Base-by-base conservation (phyloP, 2,329 filamentous ascomycete species). In the Colletotrichum tofieldiae region DNA sequence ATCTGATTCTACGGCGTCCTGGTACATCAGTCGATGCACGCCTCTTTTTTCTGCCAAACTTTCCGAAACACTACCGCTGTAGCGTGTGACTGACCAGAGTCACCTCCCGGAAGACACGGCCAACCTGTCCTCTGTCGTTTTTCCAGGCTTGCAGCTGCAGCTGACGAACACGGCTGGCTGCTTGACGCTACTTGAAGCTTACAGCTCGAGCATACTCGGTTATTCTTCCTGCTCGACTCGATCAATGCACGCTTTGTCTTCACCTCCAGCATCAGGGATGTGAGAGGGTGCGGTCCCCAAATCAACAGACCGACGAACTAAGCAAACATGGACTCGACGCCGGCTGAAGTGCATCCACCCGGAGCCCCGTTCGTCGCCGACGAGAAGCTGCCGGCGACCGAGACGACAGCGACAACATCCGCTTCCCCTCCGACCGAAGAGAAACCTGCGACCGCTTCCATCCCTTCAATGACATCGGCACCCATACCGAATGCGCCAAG, bases 381-480 rank as follows among this genome's bases (percentile, higher is more conserved):
- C 16, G 58, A 72, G 39, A 43, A 56, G 56, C 59, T 41, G 14
- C 47, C 65, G 20, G 18, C 54, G 12, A 37, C 65, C 41, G 47
- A 70, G 39, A 70, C 45, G 41, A 37, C n/a, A 14, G n/a, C 62
- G n/a, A 43, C 45, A 37, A 39, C 58, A 52, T 11, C 58, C 20
- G 37, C n/a, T 32, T 29, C 45, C n/a, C 51, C 51, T 68, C 16
- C 65, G 35, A 35, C 35, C 37, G 16, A 39, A 49, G 65, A 76
- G 77, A 59, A 77, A 79, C 79, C 68, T 71, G 56, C 78, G 8
- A 66, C 26, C 55, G 18, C 59, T 23, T 54, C 66, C 6, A 54
- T 60, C 23, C n/a, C 55, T 29, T 54, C 45, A 47, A n/a, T 23
- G 49, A 20, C 67, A 6, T 41, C 64, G 43, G 67, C 76, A 41